Evolutionary conservation across 768 basidiomycete species (phyloP), one percentile per base, ranked within the genome.

Genomic region (Rhizopogon vesiculosus): DNA sequence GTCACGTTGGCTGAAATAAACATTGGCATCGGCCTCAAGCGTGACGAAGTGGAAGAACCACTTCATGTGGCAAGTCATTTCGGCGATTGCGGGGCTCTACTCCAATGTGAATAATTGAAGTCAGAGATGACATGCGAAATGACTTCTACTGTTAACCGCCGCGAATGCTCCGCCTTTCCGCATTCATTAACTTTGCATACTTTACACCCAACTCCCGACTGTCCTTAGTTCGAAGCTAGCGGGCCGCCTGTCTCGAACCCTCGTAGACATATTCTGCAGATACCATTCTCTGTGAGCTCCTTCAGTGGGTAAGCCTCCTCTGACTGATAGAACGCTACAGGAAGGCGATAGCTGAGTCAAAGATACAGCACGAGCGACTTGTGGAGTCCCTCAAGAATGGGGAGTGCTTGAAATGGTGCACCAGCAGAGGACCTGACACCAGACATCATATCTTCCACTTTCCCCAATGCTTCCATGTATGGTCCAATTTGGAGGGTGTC

Each of bases 311-410:
- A 59, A 1, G 84, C 87, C 28, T 72, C 68, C 6, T 72, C 66
- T 33, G 78, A 72, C n/a, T 87, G 76, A 5, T 79, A 69, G 67
- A 89, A 98, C 8, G 84, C 76, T 51, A 91, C 75, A 0, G 82
- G 76, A 56, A 82, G 77, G 40, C 94, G 85, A 67, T 82, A 85
- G 18, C 78, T 76, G 59, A 94, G 76, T 96, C 96, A 99, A 48
- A 93, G 74, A 70, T 98, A 98, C 19, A 88, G 61, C 13, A 87
- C 84, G 29, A 92, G 63, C 31, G 82, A 72, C 62, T 87, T 88
- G 71, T 99, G 93, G 57, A 91, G 70, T 5, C 78, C 75, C 69
- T 98, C 95, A 45, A 98, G 69, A n/a, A 54, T 57, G 38, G 42
- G 60, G 43, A 69, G 46, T 2, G 66, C 65, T 0, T 60, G 56